Base-by-base conservation (phyloP, 805 yeast genomes). In the Cyberlindnera americana region DNA sequence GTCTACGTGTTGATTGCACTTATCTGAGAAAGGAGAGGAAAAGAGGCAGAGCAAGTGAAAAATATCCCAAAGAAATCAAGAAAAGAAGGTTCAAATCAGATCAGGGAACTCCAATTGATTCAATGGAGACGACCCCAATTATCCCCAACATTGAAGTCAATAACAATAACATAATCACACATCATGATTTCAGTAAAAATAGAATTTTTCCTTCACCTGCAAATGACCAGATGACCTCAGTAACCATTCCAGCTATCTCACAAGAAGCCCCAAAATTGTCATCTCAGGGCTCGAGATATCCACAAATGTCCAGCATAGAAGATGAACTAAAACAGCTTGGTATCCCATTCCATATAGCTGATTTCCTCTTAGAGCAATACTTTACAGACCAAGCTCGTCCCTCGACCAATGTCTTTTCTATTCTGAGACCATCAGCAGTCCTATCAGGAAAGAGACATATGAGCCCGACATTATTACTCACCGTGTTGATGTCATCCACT, bases 11-110 rank as follows among this genome's bases (percentile, higher is more conserved):
- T 1, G 44, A 50, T 6, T 70, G 75, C 44, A 65, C 72, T 2
- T 72, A 72, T 42, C 43, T 64, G 9, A 55, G 77, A 26, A 56
- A 62, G 34, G 72, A 69, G 42, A 68, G 62, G 47, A 69, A 68
- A 47, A 52, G 77, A 37, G 77, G 77, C 8, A 57, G 75, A 41
- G 76, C 76, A 2, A 60, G 66, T 38, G 63, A 60, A 1, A 65
- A 63, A 36, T 66, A 67, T 37, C 71, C 71, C n/a, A 64, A 64
- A 42, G 45, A 50, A 24, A 53, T 53, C 27, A 56, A 49, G 38
- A 50, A 38, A 22, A 38, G 60, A 24, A 57, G 54, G 34, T n/a
- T 45, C 13, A 50, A 39, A 21, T 17, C 3, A 13, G 2, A 5
- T 22, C 21, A 6, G 16, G 3, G 5, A 3, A n/a, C 23, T 9